Evolutionary conservation across 176 grass and related monocot species (phyloP).

Genomic region (Musa itinerans): DNA sequence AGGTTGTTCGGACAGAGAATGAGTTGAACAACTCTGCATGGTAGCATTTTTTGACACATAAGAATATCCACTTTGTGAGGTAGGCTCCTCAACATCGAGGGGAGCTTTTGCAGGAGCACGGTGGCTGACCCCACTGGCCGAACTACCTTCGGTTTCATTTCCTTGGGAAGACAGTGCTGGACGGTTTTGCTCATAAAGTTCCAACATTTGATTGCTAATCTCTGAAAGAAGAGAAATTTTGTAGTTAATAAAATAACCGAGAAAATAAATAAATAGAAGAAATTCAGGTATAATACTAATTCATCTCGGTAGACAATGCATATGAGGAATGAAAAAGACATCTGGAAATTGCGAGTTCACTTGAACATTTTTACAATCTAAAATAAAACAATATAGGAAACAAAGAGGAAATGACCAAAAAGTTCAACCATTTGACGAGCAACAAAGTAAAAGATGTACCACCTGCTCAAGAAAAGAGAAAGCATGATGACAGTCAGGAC

Average conservation of each 20-base stretch:
- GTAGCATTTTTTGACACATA: conserved; percentile 23
- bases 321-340: neutral
- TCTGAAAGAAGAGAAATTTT: conserved; percentile 39
- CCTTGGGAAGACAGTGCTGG: conserved; percentile 32
- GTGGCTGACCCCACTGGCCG: conserved; percentile 34
- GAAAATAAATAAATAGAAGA: neutral
- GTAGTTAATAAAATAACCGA: neutral
- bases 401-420: too few species aligned
- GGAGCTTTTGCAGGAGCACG: conserved; percentile 22
- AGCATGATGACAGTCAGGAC: neutral
- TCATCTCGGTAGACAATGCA: neutral
- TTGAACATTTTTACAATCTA: too few species aligned
- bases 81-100: conserved; percentile 27
- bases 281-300: neutral
- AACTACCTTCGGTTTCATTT: conserved; percentile 50
- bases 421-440: neutral
- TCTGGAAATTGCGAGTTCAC: too few species aligned
- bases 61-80: conserved; percentile 22
- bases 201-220: conserved; percentile 96
- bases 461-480: neutral
- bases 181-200: conserved; percentile 75
- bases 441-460: neutral
- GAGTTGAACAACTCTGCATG: conserved; percentile 20
- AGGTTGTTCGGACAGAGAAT: conserved; percentile 24
- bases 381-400: too few species aligned